Evolutionary conservation across 805 yeast genomes (phyloP).

Genomic region (Starmerella sirachaensis): DNA sequence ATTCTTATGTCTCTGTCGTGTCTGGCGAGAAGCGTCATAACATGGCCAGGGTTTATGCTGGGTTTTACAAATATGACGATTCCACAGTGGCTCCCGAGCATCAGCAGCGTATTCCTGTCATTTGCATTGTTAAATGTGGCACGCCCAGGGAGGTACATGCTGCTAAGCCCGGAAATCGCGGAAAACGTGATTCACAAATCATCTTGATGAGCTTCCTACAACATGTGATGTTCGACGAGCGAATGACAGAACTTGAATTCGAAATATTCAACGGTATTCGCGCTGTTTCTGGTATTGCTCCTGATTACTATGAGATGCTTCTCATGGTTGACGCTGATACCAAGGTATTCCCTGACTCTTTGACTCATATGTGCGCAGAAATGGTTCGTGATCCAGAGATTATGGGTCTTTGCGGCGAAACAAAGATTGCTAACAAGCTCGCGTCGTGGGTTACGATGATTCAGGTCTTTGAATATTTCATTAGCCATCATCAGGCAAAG

Average conservation of each 20-base stretch:
- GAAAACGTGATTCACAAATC: conserved; percentile 89
- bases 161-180: conserved; percentile 83
- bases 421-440: conserved; percentile 73
- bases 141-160: conserved; percentile 58
- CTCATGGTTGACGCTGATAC: conserved; percentile 96
- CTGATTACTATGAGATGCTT: conserved; percentile 68
- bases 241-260: conserved; percentile 84
- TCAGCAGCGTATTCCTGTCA: conserved; percentile 71
- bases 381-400: conserved; percentile 75
- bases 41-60: conserved; percentile 94
- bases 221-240: conserved; percentile 76
- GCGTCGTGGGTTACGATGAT: conserved; percentile 85
- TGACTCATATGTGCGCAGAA: conserved; percentile 82
- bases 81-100: conserved; percentile 61
- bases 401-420: conserved; percentile 94
- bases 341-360: conserved; percentile 69
- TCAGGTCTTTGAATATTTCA: conserved; percentile 86
- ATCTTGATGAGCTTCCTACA: conserved; percentile 84
- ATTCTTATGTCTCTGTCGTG: conserved; percentile 91
- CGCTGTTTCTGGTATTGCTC: conserved; percentile 74
- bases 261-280: conserved; percentile 65
- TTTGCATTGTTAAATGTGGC: conserved; percentile 77
- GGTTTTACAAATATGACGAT: conserved; percentile 79
- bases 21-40: conserved; percentile 90
- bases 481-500: conserved; percentile 87